Percentiles rank a stretch among this genome's conserved stretches.
Conservation (phyloP, 1,284 basidiomycete species). For the Cutaneotrichosporon spelunceum region DNA sequence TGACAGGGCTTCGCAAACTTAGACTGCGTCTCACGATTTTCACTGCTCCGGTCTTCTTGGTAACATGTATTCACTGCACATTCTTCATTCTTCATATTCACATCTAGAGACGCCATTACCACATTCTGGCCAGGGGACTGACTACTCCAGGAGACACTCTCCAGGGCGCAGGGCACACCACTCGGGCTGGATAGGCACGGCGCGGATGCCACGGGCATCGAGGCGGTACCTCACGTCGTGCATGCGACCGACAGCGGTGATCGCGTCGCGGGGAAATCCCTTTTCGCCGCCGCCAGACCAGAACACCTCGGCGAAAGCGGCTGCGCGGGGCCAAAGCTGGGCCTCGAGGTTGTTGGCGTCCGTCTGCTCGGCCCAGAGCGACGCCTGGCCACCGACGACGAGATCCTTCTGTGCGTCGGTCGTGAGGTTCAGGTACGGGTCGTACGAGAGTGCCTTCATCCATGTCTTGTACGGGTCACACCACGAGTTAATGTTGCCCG, state of each 20-base stretch:
- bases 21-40: no score
- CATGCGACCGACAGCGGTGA: conserved; percentile 67
- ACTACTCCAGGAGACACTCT: conserved; percentile 17
- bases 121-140: no score
- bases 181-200: conserved; percentile 70
- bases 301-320: conserved; percentile 73
- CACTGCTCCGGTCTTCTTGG: no score
- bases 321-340: conserved; percentile 74
- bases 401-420: conserved; percentile 54
- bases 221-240: conserved; percentile 70
- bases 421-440: conserved; percentile 63
- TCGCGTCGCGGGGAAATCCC: conserved; percentile 49
- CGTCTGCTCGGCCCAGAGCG: conserved; percentile 76
- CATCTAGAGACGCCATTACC: no score
- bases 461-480: conserved; percentile 75
- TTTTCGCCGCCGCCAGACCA: conserved; percentile 63
- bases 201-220: conserved; percentile 63
- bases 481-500: conserved; percentile 55
- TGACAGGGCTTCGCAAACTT: no score
- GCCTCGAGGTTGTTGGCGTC: conserved; percentile 66
- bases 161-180: conserved; percentile 75
- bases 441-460: conserved; percentile 58
- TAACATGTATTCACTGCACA: no score
- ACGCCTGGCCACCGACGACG: conserved; percentile 63
- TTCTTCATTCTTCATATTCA: neutral